These are phyloP conservation scores for Trifolium pratense DNA, from an alignment of 306 rosid genomes.

Conservation along the genomic window DNA sequence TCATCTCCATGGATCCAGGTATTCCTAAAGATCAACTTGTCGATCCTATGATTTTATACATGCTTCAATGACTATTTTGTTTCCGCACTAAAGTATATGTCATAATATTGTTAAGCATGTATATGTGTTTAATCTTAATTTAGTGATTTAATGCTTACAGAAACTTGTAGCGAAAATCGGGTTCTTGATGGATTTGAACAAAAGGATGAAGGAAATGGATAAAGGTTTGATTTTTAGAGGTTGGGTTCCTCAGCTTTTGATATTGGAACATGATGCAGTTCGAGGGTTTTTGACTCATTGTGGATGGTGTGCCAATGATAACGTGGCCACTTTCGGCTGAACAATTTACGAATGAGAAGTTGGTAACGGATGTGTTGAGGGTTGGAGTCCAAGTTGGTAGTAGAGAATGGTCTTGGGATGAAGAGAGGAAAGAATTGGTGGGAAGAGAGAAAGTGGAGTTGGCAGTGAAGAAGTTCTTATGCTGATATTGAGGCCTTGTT, in stretches of 20 bases:
- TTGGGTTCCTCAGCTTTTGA: conserved; percentile 73
- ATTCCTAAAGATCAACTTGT: too few species aligned
- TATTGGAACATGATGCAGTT: conserved; percentile 57
- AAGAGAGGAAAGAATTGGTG: conserved; percentile 45
- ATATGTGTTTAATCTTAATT: too few species aligned
- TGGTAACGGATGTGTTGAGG: conserved; percentile 56
- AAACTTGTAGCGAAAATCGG: conserved; percentile 22
- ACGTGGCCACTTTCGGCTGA: conserved; percentile 81
- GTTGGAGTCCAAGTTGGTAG: conserved; percentile 68
- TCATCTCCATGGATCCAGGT: too few species aligned
- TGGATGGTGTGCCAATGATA: conserved; percentile 69
- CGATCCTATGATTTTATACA: too few species aligned
- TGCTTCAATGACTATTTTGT: too few species aligned
- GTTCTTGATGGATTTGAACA: conserved; percentile 54
- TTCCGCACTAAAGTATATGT: too few species aligned
- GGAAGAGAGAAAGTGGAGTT: conserved; percentile 55
- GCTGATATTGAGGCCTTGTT: conserved; percentile 47
- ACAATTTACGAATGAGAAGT: conserved; percentile 73
- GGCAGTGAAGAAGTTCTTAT: conserved; percentile 55
- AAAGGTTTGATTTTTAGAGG: conserved; percentile 68
- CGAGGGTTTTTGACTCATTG: conserved; percentile 80
- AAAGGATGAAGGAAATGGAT: conserved; percentile 49
- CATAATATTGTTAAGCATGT: too few species aligned
- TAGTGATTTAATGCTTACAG: too few species aligned
- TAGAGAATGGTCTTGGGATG: conserved; percentile 50